A percentile compares a stretch with the other conserved stretches of the same genome.
These are phyloP conservation scores for Fomitopsis serialis DNA, from an alignment of 768 basidiomycete genomes.

Conservation along the genomic window DNA sequence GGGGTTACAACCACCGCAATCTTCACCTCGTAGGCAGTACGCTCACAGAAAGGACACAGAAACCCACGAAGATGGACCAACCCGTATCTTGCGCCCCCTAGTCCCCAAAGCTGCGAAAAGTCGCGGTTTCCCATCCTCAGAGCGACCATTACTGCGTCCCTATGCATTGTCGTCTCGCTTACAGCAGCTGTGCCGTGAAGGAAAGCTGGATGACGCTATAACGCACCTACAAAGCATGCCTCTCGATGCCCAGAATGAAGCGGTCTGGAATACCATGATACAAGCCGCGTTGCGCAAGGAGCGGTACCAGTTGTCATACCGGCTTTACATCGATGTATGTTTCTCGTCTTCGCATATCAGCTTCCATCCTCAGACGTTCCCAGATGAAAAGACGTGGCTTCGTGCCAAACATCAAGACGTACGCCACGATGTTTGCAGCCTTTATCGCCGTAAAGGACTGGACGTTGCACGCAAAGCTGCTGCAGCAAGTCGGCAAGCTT, in stretches of 20 bases:
- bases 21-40: no score
- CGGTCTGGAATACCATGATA: conserved; percentile 79
- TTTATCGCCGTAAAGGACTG: conserved; percentile 59
- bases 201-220: conserved; percentile 58
- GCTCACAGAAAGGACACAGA: no score
- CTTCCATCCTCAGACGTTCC: background rate
- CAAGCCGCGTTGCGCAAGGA: conserved; percentile 53
- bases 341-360: conserved; percentile 10
- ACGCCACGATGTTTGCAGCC: conserved; percentile 55
- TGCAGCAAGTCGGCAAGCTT: conserved; percentile 52
- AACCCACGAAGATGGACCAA: no score
- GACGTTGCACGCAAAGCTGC: conserved; percentile 52
- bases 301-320: conserved; percentile 54
- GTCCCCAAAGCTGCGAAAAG: no score
- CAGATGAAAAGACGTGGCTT: conserved; percentile 87
- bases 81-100: no score
- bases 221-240: conserved; percentile 64
- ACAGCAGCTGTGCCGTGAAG: conserved; percentile 48
- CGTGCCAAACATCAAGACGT: conserved; percentile 62
- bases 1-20: no score
- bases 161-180: conserved; percentile 56
- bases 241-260: conserved; percentile 65
- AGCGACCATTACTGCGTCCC: conserved; percentile 45
- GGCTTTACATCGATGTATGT: conserved; percentile 66
- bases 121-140: no score